These are phyloP conservation scores for Blastocladiella britannica DNA, from an alignment of 192 early-diverging fungal species.

Conservation along the genomic window DNA sequence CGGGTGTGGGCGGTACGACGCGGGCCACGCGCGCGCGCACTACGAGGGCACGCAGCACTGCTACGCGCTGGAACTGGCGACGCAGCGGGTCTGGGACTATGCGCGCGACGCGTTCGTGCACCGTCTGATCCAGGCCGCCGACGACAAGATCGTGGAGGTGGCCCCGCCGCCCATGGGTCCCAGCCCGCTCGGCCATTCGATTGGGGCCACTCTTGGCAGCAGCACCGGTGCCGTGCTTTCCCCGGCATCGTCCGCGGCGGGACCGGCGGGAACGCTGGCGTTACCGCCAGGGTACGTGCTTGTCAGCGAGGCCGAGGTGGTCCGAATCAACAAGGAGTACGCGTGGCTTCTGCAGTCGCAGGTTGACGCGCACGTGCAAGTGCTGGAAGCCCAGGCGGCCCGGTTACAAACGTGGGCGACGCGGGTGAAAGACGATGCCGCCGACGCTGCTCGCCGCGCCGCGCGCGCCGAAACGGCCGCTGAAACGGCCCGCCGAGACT, in stretches of 20 bases:
- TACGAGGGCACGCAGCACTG: conserved; percentile 63
- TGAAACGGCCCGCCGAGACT: conserved; percentile 1
- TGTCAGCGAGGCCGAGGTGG: conserved; percentile 43
- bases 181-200: not conserved
- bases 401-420: conserved; percentile 18
- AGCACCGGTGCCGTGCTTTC: not conserved
- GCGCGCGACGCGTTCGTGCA: conserved; percentile 92
- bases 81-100: conserved; percentile 97
- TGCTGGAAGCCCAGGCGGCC: conserved; percentile 53
- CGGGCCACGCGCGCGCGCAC: conserved; percentile 73
- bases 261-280: not conserved
- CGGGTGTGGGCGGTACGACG: conserved; percentile 84
- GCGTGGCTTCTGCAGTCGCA: conserved; percentile 59
- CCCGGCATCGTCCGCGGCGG: conserved; percentile 5
- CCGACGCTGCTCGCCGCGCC: conserved; percentile 2
- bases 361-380: conserved; percentile 66
- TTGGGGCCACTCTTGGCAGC: not conserved
- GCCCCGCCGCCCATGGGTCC: conserved; percentile 18
- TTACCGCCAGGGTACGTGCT: conserved; percentile 7
- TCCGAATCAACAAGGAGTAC: conserved; percentile 60
- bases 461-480: conserved; percentile 6
- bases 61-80: conserved; percentile 81
- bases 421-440: not conserved
- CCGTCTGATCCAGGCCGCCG: conserved; percentile 66
- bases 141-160: conserved; percentile 83